phyloP scores from a whole-genome alignment of 2,329 filamentous ascomycete species.

The Chrysosporium queenslandicum region DNA sequence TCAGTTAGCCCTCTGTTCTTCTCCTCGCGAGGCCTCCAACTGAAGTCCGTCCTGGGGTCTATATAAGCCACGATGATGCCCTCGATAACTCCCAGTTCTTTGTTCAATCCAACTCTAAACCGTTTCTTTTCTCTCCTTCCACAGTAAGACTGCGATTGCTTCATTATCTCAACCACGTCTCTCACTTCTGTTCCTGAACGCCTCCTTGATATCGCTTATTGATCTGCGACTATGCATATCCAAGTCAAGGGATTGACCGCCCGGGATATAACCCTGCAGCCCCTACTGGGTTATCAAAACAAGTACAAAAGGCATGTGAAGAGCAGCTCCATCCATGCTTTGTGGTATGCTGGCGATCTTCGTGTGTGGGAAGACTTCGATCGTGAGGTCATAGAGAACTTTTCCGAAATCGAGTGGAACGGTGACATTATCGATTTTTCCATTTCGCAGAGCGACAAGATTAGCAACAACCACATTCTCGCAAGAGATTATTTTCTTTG shows the following conservation, averaged over 20 bases:
- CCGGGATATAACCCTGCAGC: neutral
- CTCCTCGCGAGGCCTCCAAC: too few relatives aligned
- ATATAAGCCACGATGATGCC: too few relatives aligned
- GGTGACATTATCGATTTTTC: neutral
- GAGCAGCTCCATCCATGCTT: slow-evolving; percentile 3
- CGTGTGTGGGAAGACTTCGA: slow-evolving; percentile 6
- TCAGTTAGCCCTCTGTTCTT: too few relatives aligned
- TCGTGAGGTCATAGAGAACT: neutral
- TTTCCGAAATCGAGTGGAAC: neutral
- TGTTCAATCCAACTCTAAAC: too few relatives aligned
- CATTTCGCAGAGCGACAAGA: neutral
- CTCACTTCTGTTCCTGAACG: too few relatives aligned
- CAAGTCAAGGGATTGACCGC: slow-evolving; percentile 5
- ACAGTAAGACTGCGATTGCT: too few relatives aligned
- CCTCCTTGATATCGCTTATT: neutral
- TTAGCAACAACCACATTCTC: neutral
- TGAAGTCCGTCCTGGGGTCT: too few relatives aligned
- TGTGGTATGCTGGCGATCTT: slow-evolving; percentile 3
- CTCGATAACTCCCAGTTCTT: too few relatives aligned
- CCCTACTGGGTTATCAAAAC: neutral
- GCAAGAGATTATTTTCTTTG: slow-evolving; percentile 10
- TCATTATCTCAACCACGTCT: too few relatives aligned
- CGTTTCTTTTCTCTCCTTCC: too few relatives aligned
- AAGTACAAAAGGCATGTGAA: slow-evolving; percentile 1
- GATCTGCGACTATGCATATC: neutral